Evolutionary conservation across 352 stramenopile genomes (phyloP).

Genomic region (Globisporangium emineosum): DNA sequence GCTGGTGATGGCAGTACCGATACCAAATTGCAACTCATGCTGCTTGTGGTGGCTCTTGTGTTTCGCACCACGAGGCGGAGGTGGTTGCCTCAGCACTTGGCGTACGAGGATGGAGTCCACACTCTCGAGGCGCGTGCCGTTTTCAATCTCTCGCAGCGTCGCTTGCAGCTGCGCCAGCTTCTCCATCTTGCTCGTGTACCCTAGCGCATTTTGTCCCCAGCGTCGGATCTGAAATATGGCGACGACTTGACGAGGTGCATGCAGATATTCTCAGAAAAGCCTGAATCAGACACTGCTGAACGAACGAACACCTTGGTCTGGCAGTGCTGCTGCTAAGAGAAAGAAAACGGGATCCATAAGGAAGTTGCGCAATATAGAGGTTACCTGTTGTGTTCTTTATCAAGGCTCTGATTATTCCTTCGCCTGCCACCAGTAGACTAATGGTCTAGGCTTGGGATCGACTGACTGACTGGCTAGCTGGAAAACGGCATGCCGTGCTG

Average conservation of each 20-base stretch:
- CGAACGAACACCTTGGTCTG: too few relatives aligned
- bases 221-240: neutral
- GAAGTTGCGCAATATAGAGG: neutral
- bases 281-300: neutral
- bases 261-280: conserved; percentile 9
- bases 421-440: neutral
- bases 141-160: conserved; percentile 55
- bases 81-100: conserved; percentile 38
- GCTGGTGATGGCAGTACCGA: neutral
- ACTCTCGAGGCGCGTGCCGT: conserved; percentile 37
- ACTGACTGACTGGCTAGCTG: conserved; percentile 6
- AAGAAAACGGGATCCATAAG: neutral
- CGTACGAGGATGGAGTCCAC: conserved; percentile 51
- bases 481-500: conserved; percentile 67
- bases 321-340: neutral
- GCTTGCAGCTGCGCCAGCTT: conserved; percentile 41
- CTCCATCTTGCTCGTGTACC: conserved; percentile 6
- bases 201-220: too few relatives aligned
- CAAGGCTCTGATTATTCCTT: neutral
- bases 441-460: neutral
- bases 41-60: neutral
- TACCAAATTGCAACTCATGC: neutral
- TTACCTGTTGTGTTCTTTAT: neutral
- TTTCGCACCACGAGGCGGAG: neutral
- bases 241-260: conserved; percentile 3